Conservation (phyloP, 495 filamentous ascomycete species). For the Talaromyces adpressus region DNA sequence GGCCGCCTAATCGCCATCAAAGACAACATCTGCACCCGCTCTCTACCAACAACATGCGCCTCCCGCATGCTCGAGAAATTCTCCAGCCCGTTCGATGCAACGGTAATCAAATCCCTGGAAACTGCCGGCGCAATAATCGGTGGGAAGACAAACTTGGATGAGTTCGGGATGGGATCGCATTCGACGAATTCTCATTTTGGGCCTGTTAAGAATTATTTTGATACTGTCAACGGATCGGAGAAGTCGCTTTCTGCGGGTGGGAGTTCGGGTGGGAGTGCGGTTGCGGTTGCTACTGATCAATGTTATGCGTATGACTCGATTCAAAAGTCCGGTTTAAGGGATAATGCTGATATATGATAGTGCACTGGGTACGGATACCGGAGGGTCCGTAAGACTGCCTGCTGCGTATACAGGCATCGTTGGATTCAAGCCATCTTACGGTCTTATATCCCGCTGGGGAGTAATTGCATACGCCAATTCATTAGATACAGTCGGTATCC, state of each 20-base stretch:
- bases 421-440: constrained; percentile 93
- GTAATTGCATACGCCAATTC: constrained; percentile 95
- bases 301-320: constrained; percentile 52
- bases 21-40: constrained; percentile 78
- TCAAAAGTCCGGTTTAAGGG: not conserved
- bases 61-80: constrained; percentile 68
- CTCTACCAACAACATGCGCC: constrained; percentile 70
- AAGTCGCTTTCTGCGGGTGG: constrained; percentile 66
- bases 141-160: constrained; percentile 89
- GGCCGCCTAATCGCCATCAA: constrained; percentile 70
- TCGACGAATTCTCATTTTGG: constrained; percentile 69
- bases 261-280: constrained; percentile 90
- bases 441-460: constrained; percentile 75
- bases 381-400: constrained; percentile 85
- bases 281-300: constrained; percentile 66
- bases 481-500: constrained; percentile 84
- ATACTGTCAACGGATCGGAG: constrained; percentile 5
- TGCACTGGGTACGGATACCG: constrained; percentile 90
- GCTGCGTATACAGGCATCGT: constrained; percentile 84
- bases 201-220: constrained; percentile 45
- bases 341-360: constrained; percentile 20
- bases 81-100: constrained; percentile 74
- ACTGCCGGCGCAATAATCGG: constrained; percentile 57
- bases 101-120: constrained; percentile 63
- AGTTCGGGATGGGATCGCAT: constrained; percentile 98